Percentiles rank a stretch among this genome's conserved stretches.
Conservation (phyloP, 75 land plant species). For the Pinus taeda region DNA sequence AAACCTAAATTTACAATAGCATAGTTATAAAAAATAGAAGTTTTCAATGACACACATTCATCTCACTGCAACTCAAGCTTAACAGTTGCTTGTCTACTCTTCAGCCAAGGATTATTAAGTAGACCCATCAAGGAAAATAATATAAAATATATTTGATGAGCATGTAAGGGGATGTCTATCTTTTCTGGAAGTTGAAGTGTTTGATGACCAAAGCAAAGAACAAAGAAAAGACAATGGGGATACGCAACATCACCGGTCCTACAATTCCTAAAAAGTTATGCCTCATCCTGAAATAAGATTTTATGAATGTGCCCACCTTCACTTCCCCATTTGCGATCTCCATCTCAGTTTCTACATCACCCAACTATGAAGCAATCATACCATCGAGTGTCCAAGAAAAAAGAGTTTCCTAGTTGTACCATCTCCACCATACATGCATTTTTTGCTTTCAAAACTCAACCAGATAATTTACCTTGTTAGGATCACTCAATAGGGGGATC, state of each 20-base stretch:
- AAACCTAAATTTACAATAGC: no score
- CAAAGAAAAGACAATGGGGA: slow-evolving; percentile 16
- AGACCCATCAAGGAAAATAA: no score
- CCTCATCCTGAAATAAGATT: slow-evolving; percentile 27
- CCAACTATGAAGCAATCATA: slow-evolving; percentile 31
- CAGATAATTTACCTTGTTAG: no score
- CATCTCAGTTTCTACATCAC: slow-evolving; percentile 23
- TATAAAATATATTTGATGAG: no score
- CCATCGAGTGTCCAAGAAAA: slow-evolving; percentile 41
- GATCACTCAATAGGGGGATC: no score
- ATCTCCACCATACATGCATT: slow-evolving; percentile 41
- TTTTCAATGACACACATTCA: no score
- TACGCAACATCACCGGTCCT: slow-evolving; percentile 10
- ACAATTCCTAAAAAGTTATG: slow-evolving; percentile 24
- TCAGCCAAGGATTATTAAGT: no score
- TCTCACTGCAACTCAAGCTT: no score
- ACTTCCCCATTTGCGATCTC: slow-evolving; percentile 12
- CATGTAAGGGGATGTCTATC: slow-evolving; percentile 2
- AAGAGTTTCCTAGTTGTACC: slow-evolving; percentile 33
- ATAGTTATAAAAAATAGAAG: no score
- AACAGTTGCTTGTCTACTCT: no score
- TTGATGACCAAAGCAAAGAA: slow-evolving; percentile 28
- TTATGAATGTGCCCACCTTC: slow-evolving; percentile 18
- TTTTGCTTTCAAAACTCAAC: slow-evolving; percentile 10
- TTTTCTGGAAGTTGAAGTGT: slow-evolving; percentile 30